These are phyloP conservation scores for Kuraishia hungarica DNA, from an alignment of 805 yeast genomes.

Conservation along the genomic window DNA sequence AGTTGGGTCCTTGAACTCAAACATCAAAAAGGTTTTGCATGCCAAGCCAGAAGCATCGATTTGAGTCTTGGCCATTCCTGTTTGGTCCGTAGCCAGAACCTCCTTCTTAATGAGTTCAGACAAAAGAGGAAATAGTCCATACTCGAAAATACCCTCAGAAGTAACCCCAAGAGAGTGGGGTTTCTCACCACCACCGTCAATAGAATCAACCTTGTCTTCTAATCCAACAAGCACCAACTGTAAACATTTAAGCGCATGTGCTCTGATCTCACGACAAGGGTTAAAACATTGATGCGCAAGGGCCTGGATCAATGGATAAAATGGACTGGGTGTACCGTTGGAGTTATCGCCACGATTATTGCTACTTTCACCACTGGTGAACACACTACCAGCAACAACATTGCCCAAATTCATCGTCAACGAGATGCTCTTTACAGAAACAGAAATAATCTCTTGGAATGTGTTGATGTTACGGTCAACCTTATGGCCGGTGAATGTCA, in stretches of 20 bases:
- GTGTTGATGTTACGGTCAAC: conserved; percentile 34
- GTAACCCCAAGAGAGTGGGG: conserved; percentile 27
- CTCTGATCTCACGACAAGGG: conserved; percentile 72
- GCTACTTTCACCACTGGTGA: conserved; percentile 22
- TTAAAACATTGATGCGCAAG: conserved; percentile 84
- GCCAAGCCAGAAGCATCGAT: conserved; percentile 57
- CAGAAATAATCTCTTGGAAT: conserved; percentile 43
- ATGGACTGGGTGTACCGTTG: conserved; percentile 15
- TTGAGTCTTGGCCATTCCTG: conserved; percentile 59
- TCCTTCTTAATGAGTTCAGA: conserved; percentile 61
- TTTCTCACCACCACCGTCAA: conserved; percentile 23
- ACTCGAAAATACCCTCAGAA: conserved; percentile 54
- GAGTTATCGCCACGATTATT: conserved; percentile 10
- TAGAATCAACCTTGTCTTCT: conserved; percentile 23
- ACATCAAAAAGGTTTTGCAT: conserved; percentile 41
- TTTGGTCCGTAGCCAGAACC: conserved; percentile 46
- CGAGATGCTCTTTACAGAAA: conserved; percentile 53
- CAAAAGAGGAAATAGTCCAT: conserved; percentile 68
- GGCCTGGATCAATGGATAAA: conserved; percentile 68
- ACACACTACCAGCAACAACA: conserved; percentile 22
- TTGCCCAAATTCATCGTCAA: conserved; percentile 46
- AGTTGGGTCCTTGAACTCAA: conserved; percentile 12
- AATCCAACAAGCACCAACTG: conserved; percentile 39
- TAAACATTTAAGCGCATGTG: conserved; percentile 53
- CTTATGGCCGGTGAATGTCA: conserved; percentile 33